Conservation (phyloP, 192 early-diverging fungal species). For the Glomus cerebriforme region DNA sequence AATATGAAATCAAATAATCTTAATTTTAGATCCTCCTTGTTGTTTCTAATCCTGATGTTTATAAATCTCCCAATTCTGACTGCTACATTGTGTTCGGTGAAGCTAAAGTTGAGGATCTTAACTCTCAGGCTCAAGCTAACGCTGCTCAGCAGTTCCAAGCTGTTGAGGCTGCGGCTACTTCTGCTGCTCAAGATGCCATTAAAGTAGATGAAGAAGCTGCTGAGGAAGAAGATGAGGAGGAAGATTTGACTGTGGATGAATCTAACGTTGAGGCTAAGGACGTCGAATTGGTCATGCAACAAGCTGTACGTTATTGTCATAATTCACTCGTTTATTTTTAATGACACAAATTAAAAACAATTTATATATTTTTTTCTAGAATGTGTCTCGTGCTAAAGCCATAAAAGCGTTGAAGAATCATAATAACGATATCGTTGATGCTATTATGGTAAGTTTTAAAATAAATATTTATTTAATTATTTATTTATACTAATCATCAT, state of each 20-base stretch:
- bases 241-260: slow-evolving; percentile 80
- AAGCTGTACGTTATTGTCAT: slow-evolving; percentile 58
- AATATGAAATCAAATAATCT: background rate
- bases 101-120: slow-evolving; percentile 84
- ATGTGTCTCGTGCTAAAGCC: slow-evolving; percentile 83
- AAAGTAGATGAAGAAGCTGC: slow-evolving; percentile 41
- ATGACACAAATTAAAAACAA: too few species aligned
- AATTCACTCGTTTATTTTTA: too few species aligned
- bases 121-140: slow-evolving; percentile 70
- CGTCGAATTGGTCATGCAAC: slow-evolving; percentile 91
- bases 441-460: slow-evolving; percentile 80
- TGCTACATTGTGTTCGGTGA: slow-evolving; percentile 98
- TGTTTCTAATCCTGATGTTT: slow-evolving; percentile 90
- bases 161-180: slow-evolving; percentile 39
- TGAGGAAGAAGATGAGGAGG: slow-evolving; percentile 69
- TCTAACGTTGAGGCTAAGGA: slow-evolving; percentile 85
- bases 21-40: slow-evolving; percentile 71
- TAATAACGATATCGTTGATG: slow-evolving; percentile 92
- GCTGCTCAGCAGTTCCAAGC: slow-evolving; percentile 55
- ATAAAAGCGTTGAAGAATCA: slow-evolving; percentile 88
- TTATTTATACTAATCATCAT: too few species aligned
- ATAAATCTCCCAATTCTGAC: slow-evolving; percentile 84
- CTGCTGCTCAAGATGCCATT: slow-evolving; percentile 47
- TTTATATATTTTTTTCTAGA: slow-evolving; percentile 31
- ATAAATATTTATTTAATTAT: too few species aligned